phyloP scores from a whole-genome alignment of 2,329 filamentous ascomycete genomes.

The Akanthomyces dipterigenus region DNA sequence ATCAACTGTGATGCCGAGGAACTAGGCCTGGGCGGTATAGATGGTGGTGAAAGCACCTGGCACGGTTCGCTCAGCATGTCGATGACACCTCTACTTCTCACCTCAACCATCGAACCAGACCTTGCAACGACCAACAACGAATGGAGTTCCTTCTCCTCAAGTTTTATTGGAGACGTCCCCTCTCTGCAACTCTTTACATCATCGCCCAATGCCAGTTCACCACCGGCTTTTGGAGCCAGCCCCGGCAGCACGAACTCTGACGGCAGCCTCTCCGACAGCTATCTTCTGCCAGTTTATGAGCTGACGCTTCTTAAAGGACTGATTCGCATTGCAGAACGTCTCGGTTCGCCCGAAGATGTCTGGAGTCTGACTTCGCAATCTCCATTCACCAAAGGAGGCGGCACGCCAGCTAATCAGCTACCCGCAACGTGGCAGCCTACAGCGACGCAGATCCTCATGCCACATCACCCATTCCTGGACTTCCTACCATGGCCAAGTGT shows the following conservation, averaged over 20 bases:
- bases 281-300: constrained; percentile 40
- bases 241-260: constrained; percentile 17
- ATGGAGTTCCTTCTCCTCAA: background rate
- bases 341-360: constrained; percentile 34
- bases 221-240: constrained; percentile 17
- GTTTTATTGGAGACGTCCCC: background rate
- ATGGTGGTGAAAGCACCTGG: constrained; percentile 16
- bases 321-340: constrained; percentile 38
- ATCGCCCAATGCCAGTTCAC: constrained; percentile 3
- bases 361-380: constrained; percentile 42
- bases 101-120: background rate
- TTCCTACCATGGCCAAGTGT: constrained; percentile 51
- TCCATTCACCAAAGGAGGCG: constrained; percentile 33
- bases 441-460: constrained; percentile 37
- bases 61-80: constrained; percentile 16
- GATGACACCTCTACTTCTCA: constrained; percentile 16
- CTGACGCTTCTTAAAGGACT: constrained; percentile 42
- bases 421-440: constrained; percentile 45
- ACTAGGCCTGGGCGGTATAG: constrained; percentile 10
- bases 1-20: background rate
- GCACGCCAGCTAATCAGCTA: constrained; percentile 30
- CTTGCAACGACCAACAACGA: background rate
- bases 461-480: constrained; percentile 52
- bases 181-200: background rate
- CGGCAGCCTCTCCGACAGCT: constrained; percentile 37